Evolutionary conservation across 768 basidiomycete species (phyloP).

Genomic region (Tulasnella sp.): DNA sequence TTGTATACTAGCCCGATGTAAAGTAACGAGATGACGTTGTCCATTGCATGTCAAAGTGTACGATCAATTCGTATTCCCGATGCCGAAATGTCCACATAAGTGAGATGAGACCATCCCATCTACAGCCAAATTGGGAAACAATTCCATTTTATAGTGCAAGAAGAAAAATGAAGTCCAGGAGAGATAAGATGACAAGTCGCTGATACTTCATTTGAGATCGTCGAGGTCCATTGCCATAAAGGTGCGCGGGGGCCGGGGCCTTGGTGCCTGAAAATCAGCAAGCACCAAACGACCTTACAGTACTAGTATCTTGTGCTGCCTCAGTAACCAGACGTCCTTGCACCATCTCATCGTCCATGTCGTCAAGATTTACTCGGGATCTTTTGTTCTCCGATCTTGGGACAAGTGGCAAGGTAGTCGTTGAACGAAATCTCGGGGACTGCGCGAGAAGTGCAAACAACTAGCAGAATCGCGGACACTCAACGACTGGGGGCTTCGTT

Average conservation of each 20-base stretch:
- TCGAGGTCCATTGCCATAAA: background rate
- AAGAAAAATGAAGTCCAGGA: background rate
- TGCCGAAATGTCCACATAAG: background rate
- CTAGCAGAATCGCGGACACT: background rate
- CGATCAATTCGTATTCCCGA: background rate
- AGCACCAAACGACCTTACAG: background rate
- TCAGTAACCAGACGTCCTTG: background rate
- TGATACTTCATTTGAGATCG: background rate
- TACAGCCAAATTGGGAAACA: background rate
- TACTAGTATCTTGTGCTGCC: background rate
- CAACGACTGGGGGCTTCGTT: background rate
- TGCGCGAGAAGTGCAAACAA: background rate
- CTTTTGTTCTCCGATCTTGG: background rate
- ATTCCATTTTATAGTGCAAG: background rate
- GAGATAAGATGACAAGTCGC: background rate
- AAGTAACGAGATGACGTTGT: background rate
- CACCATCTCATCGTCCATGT: background rate
- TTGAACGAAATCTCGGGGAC: background rate
- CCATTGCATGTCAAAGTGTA: background rate
- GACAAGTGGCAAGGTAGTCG: background rate
- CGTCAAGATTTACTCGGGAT: background rate
- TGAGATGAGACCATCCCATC: background rate
- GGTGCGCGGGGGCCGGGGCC: too few relatives aligned
- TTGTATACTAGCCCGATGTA: background rate
- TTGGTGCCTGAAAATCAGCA: background rate